A percentile compares a stretch with the other conserved stretches of the same genome.
Evolutionary conservation across 2,329 filamentous ascomycete genomes (phyloP).

Genomic region (Aspergillus sp.): DNA sequence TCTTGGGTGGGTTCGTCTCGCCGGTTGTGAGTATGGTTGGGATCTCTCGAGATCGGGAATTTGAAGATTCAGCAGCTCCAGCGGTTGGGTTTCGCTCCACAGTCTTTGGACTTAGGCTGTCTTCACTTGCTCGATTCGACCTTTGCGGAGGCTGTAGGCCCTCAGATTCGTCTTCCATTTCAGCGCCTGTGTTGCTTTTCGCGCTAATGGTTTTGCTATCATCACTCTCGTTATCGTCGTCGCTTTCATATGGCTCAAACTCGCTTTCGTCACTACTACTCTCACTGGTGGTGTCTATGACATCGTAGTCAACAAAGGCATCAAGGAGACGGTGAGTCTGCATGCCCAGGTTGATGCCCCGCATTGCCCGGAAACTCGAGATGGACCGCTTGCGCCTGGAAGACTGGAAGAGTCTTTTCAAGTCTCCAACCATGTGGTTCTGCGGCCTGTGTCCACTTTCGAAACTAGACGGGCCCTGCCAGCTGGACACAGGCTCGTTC

Average conservation of each 20-base stretch:
- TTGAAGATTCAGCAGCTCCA: constrained; percentile 3
- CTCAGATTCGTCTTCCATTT: background rate
- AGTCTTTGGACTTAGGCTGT: background rate
- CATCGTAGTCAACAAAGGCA: constrained; percentile 52
- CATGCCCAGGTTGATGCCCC: constrained; percentile 64
- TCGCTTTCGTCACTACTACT: constrained; percentile 38
- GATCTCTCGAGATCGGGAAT: constrained; percentile 6
- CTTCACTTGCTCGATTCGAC: background rate
- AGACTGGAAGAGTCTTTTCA: constrained; percentile 59
- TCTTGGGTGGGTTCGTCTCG: constrained; percentile 18
- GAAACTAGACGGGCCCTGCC: constrained; percentile 51
- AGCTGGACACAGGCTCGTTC: constrained; percentile 29
- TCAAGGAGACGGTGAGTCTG: constrained; percentile 67
- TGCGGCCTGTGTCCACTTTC: constrained; percentile 42
- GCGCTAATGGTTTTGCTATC: background rate
- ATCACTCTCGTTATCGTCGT: constrained; percentile 15
- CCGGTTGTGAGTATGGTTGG: constrained; percentile 21
- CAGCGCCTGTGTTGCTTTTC: background rate
- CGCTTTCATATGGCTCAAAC: constrained; percentile 36
- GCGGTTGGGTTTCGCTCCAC: background rate
- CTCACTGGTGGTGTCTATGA: constrained; percentile 44
- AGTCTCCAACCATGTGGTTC: constrained; percentile 50
- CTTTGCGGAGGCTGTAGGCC: background rate
- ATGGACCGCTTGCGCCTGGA: constrained; percentile 50
- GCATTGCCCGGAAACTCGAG: constrained; percentile 47